Percentiles rank a stretch among this genome's conserved stretches.
These are phyloP conservation scores for Ilex asprella DNA, from an alignment of 257 asterid genomes.

Conservation along the genomic window DNA sequence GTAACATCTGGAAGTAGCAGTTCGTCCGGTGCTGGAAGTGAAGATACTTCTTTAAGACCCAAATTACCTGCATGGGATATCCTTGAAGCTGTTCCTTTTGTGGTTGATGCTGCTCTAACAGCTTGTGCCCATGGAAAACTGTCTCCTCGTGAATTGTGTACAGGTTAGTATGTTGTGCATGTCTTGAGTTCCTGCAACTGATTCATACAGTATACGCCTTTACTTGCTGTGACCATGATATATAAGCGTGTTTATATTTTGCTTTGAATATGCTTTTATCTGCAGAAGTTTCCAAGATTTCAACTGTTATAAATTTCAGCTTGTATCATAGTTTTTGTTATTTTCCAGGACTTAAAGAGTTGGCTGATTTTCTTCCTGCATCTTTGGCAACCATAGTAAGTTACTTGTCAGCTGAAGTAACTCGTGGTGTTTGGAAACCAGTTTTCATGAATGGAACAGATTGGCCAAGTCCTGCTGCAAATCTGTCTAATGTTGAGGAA, in stretches of 20 bases:
- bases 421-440: slow-evolving; percentile 96
- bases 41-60: slow-evolving; percentile 65
- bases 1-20: slow-evolving; percentile 71
- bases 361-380: slow-evolving; percentile 97
- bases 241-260: too few relatives aligned
- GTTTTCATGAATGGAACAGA: slow-evolving; percentile 96
- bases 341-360: slow-evolving; percentile 76
- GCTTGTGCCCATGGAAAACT: slow-evolving; percentile 89
- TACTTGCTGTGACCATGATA: background rate
- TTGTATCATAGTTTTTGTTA: slow-evolving; percentile 7
- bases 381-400: slow-evolving; percentile 92
- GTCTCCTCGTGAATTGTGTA: slow-evolving; percentile 95
- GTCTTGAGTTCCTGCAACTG: background rate
- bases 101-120: slow-evolving; percentile 90
- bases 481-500: slow-evolving; percentile 82
- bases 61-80: slow-evolving; percentile 95
- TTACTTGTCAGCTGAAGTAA: slow-evolving; percentile 96
- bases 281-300: background rate
- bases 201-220: background rate
- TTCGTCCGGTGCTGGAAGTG: slow-evolving; percentile 68
- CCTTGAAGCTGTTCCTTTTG: slow-evolving; percentile 96
- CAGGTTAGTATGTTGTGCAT: slow-evolving; percentile 51
- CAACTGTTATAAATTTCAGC: background rate
- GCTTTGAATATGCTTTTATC: too few relatives aligned
- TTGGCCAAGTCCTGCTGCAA: slow-evolving; percentile 99